These are phyloP conservation scores for Chrysosphaeria jannelii DNA, from an alignment of 2,329 filamentous ascomycete genomes.

Conservation along the genomic window DNA sequence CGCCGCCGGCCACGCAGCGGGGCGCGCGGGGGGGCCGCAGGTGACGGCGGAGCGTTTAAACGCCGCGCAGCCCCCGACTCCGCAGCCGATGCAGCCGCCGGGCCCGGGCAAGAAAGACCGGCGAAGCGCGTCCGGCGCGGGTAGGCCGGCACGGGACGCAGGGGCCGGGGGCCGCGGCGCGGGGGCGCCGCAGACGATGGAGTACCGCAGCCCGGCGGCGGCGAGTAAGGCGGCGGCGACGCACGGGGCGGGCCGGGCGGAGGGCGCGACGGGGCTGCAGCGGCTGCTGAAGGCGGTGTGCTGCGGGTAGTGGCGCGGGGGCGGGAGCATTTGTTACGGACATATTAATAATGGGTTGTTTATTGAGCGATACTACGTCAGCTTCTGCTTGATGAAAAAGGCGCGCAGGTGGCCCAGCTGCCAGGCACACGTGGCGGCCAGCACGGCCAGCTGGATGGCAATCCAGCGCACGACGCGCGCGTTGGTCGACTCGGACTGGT, in stretches of 20 bases:
- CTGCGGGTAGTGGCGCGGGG: constrained; percentile 39
- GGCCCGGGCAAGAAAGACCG: constrained; percentile 42
- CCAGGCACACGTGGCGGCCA: constrained; percentile 80
- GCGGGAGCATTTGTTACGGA: too few relatives aligned
- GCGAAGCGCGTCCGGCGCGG: constrained; percentile 48
- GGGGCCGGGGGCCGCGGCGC: constrained; percentile 43
- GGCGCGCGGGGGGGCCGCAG: too few relatives aligned
- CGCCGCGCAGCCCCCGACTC: constrained; percentile 70
- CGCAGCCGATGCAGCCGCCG: constrained; percentile 58
- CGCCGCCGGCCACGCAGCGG: too few relatives aligned
- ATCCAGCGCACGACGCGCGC: constrained; percentile 81
- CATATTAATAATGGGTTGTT: too few relatives aligned
- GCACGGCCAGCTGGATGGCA: constrained; percentile 57
- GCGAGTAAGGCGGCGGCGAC: too few relatives aligned
- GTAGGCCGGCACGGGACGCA: constrained; percentile 48
- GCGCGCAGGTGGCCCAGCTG: constrained; percentile 81
- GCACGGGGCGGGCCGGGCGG: too few relatives aligned
- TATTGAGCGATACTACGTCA: constrained; percentile 26
- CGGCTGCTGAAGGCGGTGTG: constrained; percentile 83
- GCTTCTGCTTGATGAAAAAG: constrained; percentile 99
- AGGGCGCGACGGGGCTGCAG: constrained; percentile 62
- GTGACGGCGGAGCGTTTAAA: constrained; percentile 75
- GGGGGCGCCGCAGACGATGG: constrained; percentile 57
- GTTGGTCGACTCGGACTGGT: constrained; percentile 88
- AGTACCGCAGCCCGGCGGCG: constrained; percentile 29